Base-by-base conservation (phyloP, 345 rosid genomes). In the Streptanthus diversifolius region DNA sequence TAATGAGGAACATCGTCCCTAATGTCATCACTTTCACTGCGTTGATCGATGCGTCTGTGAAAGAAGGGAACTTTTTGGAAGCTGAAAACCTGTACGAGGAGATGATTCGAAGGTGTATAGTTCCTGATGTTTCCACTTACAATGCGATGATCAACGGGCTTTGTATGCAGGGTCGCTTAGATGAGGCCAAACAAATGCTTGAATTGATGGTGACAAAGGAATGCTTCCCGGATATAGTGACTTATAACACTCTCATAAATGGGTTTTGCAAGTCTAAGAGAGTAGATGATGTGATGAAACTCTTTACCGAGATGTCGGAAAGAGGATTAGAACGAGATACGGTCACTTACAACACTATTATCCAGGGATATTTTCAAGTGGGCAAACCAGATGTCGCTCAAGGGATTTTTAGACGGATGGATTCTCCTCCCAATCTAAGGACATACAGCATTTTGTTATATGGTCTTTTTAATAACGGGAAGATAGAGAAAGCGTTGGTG, bases 231-330 rank as follows among this genome's bases (percentile, higher is more conserved):
- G 54, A 72, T 58, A 2, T 63, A 6, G 59, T 63, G 36, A 80
- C 83, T 36, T 82, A 70, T 35, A 79, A 58, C 51, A 41, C 81
- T 25, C 57, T 85, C 45, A 35, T 85, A 15, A 61, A 71, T 22
- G 80, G 85, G 4, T 78, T 75, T 41, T 76, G 81, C 60, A 58
- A 78, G 75, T 62, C 54, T 14, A 53, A 63, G 70, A 60, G 68
- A 33, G 55, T 83, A 11, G 73, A 78, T 56, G 68, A 75, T 13
- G 84, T 72, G 35, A 64, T 9, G 44, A 75, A 61, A 24, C 68
- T 78, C 66, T 41, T 69, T 13, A 35, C 7, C 41, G 79, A 58
- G 66, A 70, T 79, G 77, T 63, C 64, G 30, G 25, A 25, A 9
- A 74, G 57, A 43, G 82, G 72, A 27, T 29, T 75, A n/a, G 53